Conservation (phyloP, 257 asterid species). For the Solanum chiquidenum region DNA sequence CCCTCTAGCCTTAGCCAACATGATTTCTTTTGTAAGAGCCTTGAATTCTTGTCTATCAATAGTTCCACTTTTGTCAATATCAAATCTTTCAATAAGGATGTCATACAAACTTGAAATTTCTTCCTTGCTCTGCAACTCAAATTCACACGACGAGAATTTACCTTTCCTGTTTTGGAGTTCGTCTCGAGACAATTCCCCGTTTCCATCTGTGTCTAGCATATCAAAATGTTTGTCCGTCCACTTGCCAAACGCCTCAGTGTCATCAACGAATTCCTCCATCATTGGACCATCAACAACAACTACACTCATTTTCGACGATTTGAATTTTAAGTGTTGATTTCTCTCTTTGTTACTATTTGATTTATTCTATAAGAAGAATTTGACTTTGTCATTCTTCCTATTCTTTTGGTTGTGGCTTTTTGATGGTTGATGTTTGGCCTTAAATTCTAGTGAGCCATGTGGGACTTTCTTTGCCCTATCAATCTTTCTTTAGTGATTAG, state of each 20-base stretch:
- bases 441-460: background rate
- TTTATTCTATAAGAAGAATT: background rate
- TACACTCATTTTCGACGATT: slow-evolving; percentile 28
- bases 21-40: slow-evolving; percentile 38
- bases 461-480: background rate
- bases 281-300: slow-evolving; percentile 37
- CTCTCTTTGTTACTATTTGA: background rate
- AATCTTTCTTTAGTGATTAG: background rate
- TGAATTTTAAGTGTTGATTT: background rate
- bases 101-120: slow-evolving; percentile 40
- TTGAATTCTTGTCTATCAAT: slow-evolving; percentile 31
- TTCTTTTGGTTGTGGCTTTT: background rate
- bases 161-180: slow-evolving; percentile 38
- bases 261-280: slow-evolving; percentile 38
- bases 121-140: slow-evolving; percentile 47
- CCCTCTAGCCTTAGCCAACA: slow-evolving; percentile 59
- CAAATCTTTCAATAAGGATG: slow-evolving; percentile 33
- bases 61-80: slow-evolving; percentile 24
- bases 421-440: background rate
- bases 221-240: slow-evolving; percentile 38
- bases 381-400: background rate
- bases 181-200: slow-evolving; percentile 45
- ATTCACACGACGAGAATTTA: slow-evolving; percentile 23
- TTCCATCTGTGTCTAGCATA: slow-evolving; percentile 32
- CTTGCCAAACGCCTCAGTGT: slow-evolving; percentile 28